phyloP scores from a whole-genome alignment of 2,329 filamentous ascomycete species.

The Biscogniauxia sp. region DNA sequence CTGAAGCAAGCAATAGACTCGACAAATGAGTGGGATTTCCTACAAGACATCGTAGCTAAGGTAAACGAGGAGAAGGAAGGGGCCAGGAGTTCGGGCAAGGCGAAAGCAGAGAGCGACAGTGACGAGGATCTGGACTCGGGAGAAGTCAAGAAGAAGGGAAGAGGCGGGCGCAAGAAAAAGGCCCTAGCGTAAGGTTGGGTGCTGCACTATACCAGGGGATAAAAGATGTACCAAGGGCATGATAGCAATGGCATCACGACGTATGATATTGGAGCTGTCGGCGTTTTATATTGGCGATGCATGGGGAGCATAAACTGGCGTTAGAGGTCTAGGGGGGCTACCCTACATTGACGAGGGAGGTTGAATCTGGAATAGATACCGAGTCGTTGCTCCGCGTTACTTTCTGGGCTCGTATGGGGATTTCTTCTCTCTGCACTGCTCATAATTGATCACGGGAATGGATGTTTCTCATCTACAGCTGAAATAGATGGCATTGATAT shows the following conservation, averaged over 20 bases:
- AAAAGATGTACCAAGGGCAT: constrained; percentile 17
- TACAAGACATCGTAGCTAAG: constrained; percentile 85
- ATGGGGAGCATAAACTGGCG: constrained; percentile 26
- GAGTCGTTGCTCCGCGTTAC: neutral
- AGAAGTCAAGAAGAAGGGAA: constrained; percentile 46
- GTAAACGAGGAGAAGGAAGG: constrained; percentile 57
- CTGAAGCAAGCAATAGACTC: constrained; percentile 86
- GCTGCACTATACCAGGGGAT: neutral
- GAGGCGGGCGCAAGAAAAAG: constrained; percentile 52
- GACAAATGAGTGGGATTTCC: constrained; percentile 91
- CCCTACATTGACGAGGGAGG: constrained; percentile 8
- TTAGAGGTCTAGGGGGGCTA: constrained; percentile 24
- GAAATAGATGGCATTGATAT: neutral
- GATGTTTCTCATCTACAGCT: neutral
- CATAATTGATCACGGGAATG: neutral
- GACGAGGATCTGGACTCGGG: constrained; percentile 49
- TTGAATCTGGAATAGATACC: constrained; percentile 9
- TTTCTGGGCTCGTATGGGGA: neutral
- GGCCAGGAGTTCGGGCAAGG: constrained; percentile 32
- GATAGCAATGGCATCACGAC: constrained; percentile 22
- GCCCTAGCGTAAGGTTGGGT: constrained; percentile 30
- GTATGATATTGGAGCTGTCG: constrained; percentile 26
- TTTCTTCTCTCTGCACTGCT: neutral
- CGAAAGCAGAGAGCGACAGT: constrained; percentile 51
- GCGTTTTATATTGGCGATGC: constrained; percentile 21